A percentile compares a stretch with the other conserved stretches of the same genome.
These are phyloP conservation scores for Phaffia tasmanica DNA, from an alignment of 768 basidiomycete genomes.

Conservation along the genomic window DNA sequence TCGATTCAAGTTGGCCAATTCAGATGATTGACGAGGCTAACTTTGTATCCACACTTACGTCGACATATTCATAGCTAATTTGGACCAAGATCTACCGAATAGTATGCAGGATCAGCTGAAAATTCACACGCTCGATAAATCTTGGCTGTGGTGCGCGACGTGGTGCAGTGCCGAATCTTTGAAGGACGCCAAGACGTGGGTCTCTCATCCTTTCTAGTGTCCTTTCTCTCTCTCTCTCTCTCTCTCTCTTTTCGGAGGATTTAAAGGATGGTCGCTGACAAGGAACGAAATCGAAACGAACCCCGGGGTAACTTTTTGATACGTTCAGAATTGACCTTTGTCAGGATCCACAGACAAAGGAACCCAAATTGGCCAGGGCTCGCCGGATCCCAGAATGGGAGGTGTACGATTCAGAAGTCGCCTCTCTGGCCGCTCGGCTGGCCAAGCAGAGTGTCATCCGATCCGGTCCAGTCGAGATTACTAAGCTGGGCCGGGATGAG, in stretches of 20 bases:
- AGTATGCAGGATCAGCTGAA: slow-evolving; percentile 85
- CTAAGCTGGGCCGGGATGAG: slow-evolving; percentile 12
- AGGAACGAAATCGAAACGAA: background rate
- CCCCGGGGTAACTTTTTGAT: background rate
- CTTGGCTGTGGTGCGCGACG: slow-evolving; percentile 99
- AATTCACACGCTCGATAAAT: slow-evolving; percentile 77
- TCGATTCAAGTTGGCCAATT: slow-evolving; percentile 51
- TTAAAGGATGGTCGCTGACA: background rate
- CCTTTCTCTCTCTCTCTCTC: background rate
- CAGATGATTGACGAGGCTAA: background rate
- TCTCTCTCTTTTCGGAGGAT: too few relatives aligned
- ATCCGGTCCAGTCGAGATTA: slow-evolving; percentile 5
- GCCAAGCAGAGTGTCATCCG: slow-evolving; percentile 41
- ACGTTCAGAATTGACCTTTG: slow-evolving; percentile 87
- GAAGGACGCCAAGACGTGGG: slow-evolving; percentile 39
- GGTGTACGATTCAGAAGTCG: slow-evolving; percentile 80
- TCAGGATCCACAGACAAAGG: slow-evolving; percentile 97
- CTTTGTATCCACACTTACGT: background rate
- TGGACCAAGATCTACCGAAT: slow-evolving; percentile 71
- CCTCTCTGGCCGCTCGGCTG: slow-evolving; percentile 62
- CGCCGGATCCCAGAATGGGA: slow-evolving; percentile 98
- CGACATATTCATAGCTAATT: background rate
- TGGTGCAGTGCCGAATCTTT: slow-evolving; percentile 61
- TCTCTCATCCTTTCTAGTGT: background rate
- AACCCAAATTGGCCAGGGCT: slow-evolving; percentile 85